Base-by-base conservation (phyloP, 2,329 filamentous ascomycete species). In the Madurella mycetomatis region DNA sequence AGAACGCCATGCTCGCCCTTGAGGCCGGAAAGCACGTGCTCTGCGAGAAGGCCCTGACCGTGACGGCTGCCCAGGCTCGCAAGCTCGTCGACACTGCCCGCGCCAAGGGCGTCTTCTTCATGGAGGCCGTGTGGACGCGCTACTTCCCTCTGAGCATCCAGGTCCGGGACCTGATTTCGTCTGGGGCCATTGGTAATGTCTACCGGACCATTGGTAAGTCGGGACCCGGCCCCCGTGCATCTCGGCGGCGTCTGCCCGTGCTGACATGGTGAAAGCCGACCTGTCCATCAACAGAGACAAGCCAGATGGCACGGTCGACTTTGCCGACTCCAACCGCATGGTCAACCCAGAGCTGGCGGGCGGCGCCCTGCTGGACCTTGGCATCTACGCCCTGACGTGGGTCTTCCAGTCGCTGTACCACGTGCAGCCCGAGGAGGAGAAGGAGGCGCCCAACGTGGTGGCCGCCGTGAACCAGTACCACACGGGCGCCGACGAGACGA, bases 71-170 rank as follows among this genome's bases (percentile, higher is more conserved):
- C 9, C 91, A 96, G 72, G 77, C 87, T 19, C 83, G 82, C 70
- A 84, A 84, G 68, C 78, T 96, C 25, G 81, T 86, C 48, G 82
- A 86, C 58, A 85, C 82, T 56, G 91, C 91, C 7, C 81, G 76
- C 68, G 78, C 82, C 65, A 92, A 90, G 77, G 81, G 82, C 56
- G 67, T 90, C 62, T 87, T 88, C 77, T 73, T 92, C 57, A 91
- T 92, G 87, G 88, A 92, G 72, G 89, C 89, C 42, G 89, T 95
- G 17, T 95, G 90, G 91, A 95, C 90, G 37, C 79, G 91, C 55
- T 94, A 87, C 74, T 94, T 95, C 74, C 91, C 91, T 2, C 74
- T 95, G 12, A 92, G 87, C 65, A 81, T 90, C 68, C 83, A 88
- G 68, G 76, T 91, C 39, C 77, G 87, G 49, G 83, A 92, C 65